A percentile compares a stretch with the other conserved stretches of the same genome.
Conservation (phyloP, 331 rosid genomes). For the Pyrus hybrid region DNA sequence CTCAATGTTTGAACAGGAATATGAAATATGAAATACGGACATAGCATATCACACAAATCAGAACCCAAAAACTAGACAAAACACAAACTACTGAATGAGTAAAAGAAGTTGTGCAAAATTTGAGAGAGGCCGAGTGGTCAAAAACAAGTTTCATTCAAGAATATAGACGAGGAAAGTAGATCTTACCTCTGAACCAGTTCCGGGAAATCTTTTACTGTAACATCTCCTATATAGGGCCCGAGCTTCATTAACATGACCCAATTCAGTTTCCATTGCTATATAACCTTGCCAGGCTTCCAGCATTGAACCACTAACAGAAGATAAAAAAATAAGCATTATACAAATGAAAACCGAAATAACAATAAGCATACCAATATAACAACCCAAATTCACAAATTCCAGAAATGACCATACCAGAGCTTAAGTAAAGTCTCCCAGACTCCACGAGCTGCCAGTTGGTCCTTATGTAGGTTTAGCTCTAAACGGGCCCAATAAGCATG, state of each 20-base stretch:
- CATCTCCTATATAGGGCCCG: conserved; percentile 81
- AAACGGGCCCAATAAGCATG: conserved; percentile 89
- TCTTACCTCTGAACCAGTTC: conserved; percentile 85
- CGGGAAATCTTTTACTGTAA: conserved; percentile 66
- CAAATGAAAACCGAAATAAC: neutral
- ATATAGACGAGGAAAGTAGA: conserved; percentile 1
- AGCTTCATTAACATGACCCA: conserved; percentile 61
- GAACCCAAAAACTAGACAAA: neutral
- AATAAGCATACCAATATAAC: neutral
- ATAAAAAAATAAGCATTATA: neutral
- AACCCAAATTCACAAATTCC: neutral
- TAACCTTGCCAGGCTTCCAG: conserved; percentile 79
- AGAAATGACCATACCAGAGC: conserved; percentile 48
- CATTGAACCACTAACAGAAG: conserved; percentile 58
- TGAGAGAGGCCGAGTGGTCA: neutral
- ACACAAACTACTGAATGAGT: neutral
- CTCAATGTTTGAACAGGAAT: neutral
- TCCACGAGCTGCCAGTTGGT: conserved; percentile 73
- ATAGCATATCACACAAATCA: neutral
- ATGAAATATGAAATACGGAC: neutral
- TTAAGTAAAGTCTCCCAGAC: conserved; percentile 84
- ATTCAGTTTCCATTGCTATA: conserved; percentile 72
- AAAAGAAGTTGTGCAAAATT: neutral
- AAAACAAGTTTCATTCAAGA: neutral
- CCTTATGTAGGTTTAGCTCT: conserved; percentile 57